A percentile compares a stretch with the other conserved stretches of the same genome.
Evolutionary conservation across 352 stramenopile species (phyloP).

Genomic region (Ophiocytium majus): DNA sequence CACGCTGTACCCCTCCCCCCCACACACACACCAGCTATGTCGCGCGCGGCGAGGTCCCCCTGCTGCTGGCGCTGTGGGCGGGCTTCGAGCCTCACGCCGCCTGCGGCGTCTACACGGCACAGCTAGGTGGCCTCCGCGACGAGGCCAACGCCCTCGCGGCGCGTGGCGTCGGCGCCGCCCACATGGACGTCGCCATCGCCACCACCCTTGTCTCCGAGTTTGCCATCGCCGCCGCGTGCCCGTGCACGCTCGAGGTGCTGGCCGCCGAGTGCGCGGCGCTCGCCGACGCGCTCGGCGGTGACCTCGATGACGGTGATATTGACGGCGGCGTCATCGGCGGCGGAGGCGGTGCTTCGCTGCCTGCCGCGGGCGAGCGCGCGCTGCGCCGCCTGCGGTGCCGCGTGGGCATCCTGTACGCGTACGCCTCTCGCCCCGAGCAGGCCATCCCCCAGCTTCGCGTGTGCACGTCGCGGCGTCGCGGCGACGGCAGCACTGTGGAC

Average conservation of each 20-base stretch:
- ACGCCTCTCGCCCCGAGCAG: not conserved
- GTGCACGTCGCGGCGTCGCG: not conserved
- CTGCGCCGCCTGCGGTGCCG: not conserved
- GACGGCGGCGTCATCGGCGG: too few species aligned
- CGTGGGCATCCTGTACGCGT: not conserved
- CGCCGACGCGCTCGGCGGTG: not conserved
- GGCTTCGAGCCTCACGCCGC: not conserved
- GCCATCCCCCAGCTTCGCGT: not conserved
- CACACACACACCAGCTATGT: too few species aligned
- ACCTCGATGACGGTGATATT: not conserved
- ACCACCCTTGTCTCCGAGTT: not conserved
- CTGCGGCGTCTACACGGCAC: not conserved
- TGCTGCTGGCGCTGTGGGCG: not conserved
- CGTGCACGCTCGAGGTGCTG: not conserved
- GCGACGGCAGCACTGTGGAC: not conserved
- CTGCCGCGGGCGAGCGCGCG: too few species aligned
- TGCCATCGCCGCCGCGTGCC: not conserved
- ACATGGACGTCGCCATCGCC: not conserved
- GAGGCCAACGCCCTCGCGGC: not conserved
- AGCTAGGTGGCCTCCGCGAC: not conserved
- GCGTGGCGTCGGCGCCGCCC: not conserved
- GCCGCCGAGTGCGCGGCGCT: not conserved
- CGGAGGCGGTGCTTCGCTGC: not conserved
- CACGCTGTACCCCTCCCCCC: too few species aligned
- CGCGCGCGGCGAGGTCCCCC: not conserved